A percentile compares a stretch with the other conserved stretches of the same genome.
Evolutionary conservation across 2,329 filamentous ascomycete genomes (phyloP).

Genomic region (Ophiocordyceps unilateralis): DNA sequence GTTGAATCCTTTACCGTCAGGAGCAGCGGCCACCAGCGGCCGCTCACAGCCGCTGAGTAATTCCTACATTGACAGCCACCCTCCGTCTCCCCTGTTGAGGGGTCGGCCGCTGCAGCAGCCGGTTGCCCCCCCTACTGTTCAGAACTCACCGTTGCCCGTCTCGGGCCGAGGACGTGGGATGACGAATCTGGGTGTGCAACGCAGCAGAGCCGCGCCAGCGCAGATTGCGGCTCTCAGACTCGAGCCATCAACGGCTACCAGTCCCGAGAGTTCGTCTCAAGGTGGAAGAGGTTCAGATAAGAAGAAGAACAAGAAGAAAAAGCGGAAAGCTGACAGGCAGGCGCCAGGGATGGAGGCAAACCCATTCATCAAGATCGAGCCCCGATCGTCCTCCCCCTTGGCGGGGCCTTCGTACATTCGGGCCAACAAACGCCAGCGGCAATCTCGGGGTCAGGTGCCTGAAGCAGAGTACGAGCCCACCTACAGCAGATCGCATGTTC

Average conservation of each 20-base stretch:
- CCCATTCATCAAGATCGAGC: slow-evolving; percentile 46
- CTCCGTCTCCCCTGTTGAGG: slow-evolving; percentile 46
- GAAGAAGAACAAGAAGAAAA: slow-evolving; percentile 33
- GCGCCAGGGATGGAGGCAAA: slow-evolving; percentile 27
- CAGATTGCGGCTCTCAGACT: slow-evolving; percentile 41
- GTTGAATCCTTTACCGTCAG: slow-evolving; percentile 6
- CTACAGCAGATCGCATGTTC: slow-evolving; percentile 21
- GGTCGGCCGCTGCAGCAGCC: slow-evolving; percentile 59
- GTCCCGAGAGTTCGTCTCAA: slow-evolving; percentile 43
- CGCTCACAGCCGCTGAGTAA: slow-evolving; percentile 6
- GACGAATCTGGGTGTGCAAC: background rate
- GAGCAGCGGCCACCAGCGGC: slow-evolving; percentile 3
- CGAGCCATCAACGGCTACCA: slow-evolving; percentile 29
- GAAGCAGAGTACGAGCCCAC: slow-evolving; percentile 19
- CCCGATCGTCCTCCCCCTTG: slow-evolving; percentile 44
- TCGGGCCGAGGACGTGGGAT: slow-evolving; percentile 17
- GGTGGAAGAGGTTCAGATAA: slow-evolving; percentile 29
- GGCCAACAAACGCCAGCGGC: slow-evolving; percentile 39
- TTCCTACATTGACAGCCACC: slow-evolving; percentile 14
- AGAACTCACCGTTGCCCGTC: slow-evolving; percentile 42
- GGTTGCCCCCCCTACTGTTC: slow-evolving; percentile 58
- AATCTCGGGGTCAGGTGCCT: slow-evolving; percentile 22
- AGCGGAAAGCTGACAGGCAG: slow-evolving; percentile 34
- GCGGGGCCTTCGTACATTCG: slow-evolving; percentile 32
- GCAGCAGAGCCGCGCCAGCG: slow-evolving; percentile 20